Evolutionary conservation across 116 monocot species (phyloP).

Genomic region (Cymodocea nodosa): DNA sequence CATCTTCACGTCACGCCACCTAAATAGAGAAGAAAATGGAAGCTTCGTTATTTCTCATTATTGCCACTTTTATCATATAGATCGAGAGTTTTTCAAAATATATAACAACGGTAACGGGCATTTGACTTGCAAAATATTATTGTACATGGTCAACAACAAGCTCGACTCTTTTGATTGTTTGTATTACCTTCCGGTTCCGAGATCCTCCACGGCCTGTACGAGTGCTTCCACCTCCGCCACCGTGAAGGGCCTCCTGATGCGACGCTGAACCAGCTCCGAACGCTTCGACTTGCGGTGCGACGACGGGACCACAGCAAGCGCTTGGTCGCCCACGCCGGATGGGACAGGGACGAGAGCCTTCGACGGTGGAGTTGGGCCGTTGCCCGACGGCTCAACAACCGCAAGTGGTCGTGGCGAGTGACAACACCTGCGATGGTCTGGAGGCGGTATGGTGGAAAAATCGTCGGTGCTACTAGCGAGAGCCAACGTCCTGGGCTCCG

Average conservation of each 20-base stretch:
- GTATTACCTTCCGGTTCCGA: constrained; percentile 74
- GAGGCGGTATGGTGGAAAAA: not conserved
- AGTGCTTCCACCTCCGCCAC: constrained; percentile 83
- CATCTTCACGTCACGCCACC: constrained; percentile 78
- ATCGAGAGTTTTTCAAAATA: too few species aligned
- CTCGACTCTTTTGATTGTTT: too few species aligned
- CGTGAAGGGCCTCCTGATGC: constrained; percentile 72
- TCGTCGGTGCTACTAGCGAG: not conserved
- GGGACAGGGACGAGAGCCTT: constrained; percentile 24
- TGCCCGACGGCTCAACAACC: not conserved
- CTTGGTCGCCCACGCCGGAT: constrained; percentile 1
- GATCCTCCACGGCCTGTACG: constrained; percentile 70
- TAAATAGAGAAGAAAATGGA: constrained; percentile 3
- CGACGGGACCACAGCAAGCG: constrained; percentile 22
- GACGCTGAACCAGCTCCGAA: constrained; percentile 36
- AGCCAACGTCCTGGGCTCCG: not conserved
- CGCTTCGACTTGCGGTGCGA: constrained; percentile 25
- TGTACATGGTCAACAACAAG: too few species aligned
- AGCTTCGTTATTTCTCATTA: too few species aligned
- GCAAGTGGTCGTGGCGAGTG: not conserved
- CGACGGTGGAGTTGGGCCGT: not conserved
- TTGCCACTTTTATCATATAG: too few species aligned
- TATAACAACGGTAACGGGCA: too few species aligned
- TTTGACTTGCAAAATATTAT: too few species aligned
- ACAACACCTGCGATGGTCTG: not conserved